Base-by-base conservation (phyloP, 768 basidiomycete genomes). In the Tulasnella sp. region DNA sequence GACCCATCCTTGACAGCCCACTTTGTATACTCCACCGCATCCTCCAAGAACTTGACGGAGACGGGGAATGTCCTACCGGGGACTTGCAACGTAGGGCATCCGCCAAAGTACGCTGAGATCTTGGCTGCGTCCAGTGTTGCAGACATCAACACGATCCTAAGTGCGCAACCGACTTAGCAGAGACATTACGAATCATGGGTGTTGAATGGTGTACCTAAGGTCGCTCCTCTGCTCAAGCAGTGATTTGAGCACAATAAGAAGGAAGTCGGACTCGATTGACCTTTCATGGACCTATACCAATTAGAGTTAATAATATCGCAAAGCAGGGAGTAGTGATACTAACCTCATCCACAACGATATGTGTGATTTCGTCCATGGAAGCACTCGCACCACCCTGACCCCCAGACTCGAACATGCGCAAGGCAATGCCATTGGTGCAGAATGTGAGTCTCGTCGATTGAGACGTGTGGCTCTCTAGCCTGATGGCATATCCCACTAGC, bases 51-150 rank as follows among this genome's bases (percentile, higher is more conserved):
- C 59, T 85, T 83, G 22, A 90, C 83, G 67, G 91, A 88, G 5
- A 98, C 96, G 37, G 96, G 96, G 81, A 92, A 98, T 1, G 95
- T 98, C 19, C 96, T 87, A 3, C 96, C 97, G 17, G 95, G 95
- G 35, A 99, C 91, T 73, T 89, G 88, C 14, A 98, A 83, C 19
- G 88, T 86, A 0, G 94, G 93, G 76, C 84, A 84, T 62, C 87
- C 87, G n/a, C 89, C 92, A 78, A 98, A 97, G 79, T 90, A 98
- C 16, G 80, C 81, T 12, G 95, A 91, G 44, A 98, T 87, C 82
- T 95, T 95, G 71, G 92, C 89, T 1, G 93, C 89, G 75, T 99
- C 94, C 34, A 97, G 83, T 0, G 97, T 99, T 0, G 97, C 96
- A 37, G 94, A 96, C 96, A 99, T 99, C 63, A 98, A 84, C 17